Base-by-base conservation (phyloP, 306 rosid genomes). In the Sindora glabra region DNA sequence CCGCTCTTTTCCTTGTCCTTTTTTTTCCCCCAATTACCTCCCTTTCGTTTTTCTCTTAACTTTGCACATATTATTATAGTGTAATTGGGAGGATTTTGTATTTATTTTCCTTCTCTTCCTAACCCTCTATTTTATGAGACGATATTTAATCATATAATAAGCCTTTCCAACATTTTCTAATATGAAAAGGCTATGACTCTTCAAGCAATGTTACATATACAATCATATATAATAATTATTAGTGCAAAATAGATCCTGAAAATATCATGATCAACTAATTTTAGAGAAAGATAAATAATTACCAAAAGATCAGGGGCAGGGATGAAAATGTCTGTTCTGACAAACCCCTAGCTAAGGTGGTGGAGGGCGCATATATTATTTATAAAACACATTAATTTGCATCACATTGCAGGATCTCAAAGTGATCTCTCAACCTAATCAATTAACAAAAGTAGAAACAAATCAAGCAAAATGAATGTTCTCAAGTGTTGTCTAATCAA, bases 401-500 rank as follows among this genome's bases (percentile, higher is more conserved):
- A 52, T 61, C 62, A 42, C 12, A 24, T 48, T 38, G 40, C 55
- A 25, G 60, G n/a, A n/a, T n/a, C n/a, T n/a, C n/a, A n/a, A n/a
- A n/a, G n/a, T n/a, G n/a, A n/a, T n/a, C n/a, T n/a, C n/a, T n/a
- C n/a, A n/a, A n/a, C n/a, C n/a, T n/a, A 24, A 14, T 45, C 32
- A 68, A 59, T 51, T 52, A 33, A 36, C 18, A 21, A 15, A 56
- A 64, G 0, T 8, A 24, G 51, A 49, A 75, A 36, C 22, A 56
- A 18, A 6, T 62, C 39, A 64, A 32, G 30, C 16, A 48, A 69
- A 57, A 50, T 48, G 29, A 67, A 42, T 48, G 55, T 54, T 45
- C 65, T 27, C 22, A 70, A 86, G 86, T 90, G 95, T 82, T 69
- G 95, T 86, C 94, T 78, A 82, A 86, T 90, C 97, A 72, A 33